Evolutionary conservation across 2,329 filamentous ascomycete genomes (phyloP).

Genomic region (Knufia fluminis): DNA sequence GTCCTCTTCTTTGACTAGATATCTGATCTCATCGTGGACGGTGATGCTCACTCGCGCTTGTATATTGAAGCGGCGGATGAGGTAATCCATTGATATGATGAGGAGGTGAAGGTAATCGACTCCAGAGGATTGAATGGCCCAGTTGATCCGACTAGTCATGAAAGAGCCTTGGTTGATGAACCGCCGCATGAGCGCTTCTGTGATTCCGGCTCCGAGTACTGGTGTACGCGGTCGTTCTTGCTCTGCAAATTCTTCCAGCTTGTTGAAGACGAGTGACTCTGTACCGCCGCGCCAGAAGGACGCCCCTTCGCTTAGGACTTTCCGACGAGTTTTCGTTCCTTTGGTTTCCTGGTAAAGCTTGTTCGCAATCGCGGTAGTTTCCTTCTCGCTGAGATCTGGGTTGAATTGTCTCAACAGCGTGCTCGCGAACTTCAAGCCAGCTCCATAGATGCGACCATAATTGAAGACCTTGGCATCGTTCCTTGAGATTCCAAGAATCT

Average conservation of each 20-base stretch:
- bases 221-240: conserved; percentile 85
- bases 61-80: conserved; percentile 76
- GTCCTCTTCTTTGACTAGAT: conserved; percentile 76
- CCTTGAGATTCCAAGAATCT: conserved; percentile 83
- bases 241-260: conserved; percentile 93
- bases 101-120: conserved; percentile 95
- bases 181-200: conserved; percentile 81
- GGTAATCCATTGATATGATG: conserved; percentile 88
- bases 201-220: conserved; percentile 88
- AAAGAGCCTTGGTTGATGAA: conserved; percentile 85
- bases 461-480: conserved; percentile 98
- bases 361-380: conserved; percentile 66
- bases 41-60: conserved; percentile 80
- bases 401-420: conserved; percentile 92
- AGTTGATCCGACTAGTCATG: conserved; percentile 94
- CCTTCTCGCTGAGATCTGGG: conserved; percentile 64
- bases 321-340: conserved; percentile 72
- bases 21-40: conserved; percentile 95
- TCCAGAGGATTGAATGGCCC: conserved; percentile 95
- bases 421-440: conserved; percentile 84
- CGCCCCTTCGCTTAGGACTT: conserved; percentile 54
- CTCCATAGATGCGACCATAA: conserved; percentile 97
- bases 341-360: conserved; percentile 85
- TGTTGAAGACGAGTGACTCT: conserved; percentile 97
- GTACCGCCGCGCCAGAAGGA: conserved; percentile 94